Evolutionary conservation across 495 filamentous ascomycete species (phyloP).

Genomic region (Penicillium cosmopolitanum): DNA sequence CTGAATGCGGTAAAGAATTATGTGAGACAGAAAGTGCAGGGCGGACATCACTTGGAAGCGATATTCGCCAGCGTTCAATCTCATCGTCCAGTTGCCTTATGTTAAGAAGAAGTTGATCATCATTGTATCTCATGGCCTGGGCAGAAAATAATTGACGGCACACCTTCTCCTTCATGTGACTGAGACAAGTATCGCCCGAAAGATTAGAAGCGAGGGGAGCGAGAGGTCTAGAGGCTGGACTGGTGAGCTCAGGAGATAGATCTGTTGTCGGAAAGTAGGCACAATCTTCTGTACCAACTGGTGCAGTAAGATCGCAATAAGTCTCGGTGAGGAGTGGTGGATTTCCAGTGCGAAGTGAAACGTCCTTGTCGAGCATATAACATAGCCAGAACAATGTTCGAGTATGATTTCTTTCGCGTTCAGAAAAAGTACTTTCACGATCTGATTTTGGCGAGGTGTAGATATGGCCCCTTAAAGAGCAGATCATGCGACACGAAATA

Average conservation of each 20-base stretch:
- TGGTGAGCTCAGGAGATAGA: no score
- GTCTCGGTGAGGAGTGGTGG: constrained; percentile 28
- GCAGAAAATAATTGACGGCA: constrained; percentile 19
- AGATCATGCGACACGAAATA: constrained; percentile 19
- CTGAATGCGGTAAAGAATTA: background rate
- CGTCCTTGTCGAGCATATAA: constrained; percentile 37
- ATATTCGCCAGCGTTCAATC: constrained; percentile 24
- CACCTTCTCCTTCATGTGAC: constrained; percentile 21
- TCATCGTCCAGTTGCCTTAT: constrained; percentile 24
- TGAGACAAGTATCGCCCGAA: constrained; percentile 16
- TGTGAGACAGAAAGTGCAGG: constrained; percentile 22
- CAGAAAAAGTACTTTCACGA: background rate
- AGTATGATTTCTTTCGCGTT: constrained; percentile 16
- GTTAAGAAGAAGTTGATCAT: constrained; percentile 20
- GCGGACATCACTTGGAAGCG: constrained; percentile 14
- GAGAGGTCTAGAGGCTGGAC: background rate
- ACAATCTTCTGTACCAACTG: background rate
- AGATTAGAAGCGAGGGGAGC: background rate
- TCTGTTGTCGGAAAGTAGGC: constrained; percentile 3
- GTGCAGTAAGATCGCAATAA: constrained; percentile 32
- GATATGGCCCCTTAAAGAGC: constrained; percentile 17
- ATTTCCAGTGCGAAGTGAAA: constrained; percentile 30
- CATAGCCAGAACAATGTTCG: constrained; percentile 38
- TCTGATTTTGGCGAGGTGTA: background rate
- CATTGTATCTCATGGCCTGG: constrained; percentile 9